Conservation (phyloP, 495 filamentous ascomycete species). For the Jackrogersella multiformis region DNA sequence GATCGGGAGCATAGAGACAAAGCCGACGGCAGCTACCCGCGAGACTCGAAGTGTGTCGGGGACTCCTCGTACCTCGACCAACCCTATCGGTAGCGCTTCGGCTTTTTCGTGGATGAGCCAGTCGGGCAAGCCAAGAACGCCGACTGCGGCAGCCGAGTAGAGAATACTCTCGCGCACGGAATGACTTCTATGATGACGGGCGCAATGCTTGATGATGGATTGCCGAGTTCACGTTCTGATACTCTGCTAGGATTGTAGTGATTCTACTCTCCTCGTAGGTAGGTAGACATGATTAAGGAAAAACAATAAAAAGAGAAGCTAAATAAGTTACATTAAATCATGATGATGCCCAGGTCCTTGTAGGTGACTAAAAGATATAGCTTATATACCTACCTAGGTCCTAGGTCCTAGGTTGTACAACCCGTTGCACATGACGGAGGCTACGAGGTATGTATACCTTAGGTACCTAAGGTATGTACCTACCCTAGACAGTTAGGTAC, state of each 20-base stretch:
- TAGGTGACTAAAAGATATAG: not conserved
- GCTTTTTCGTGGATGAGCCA: slow-evolving; percentile 90
- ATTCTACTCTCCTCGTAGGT: slow-evolving; percentile 30
- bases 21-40: slow-evolving; percentile 48
- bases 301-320: slow-evolving; percentile 27
- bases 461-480: too few relatives aligned
- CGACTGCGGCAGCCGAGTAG: slow-evolving; percentile 48
- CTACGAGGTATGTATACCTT: too few relatives aligned
- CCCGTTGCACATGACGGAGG: too few relatives aligned
- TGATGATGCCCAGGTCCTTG: not conserved
- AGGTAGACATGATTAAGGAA: slow-evolving; percentile 34
- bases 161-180: not conserved
- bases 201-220: slow-evolving; percentile 28
- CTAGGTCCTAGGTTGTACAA: too few relatives aligned
- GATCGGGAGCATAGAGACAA: slow-evolving; percentile 36
- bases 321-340: slow-evolving; percentile 19
- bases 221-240: slow-evolving; percentile 16
- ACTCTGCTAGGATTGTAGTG: slow-evolving; percentile 13
- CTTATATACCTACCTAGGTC: too few relatives aligned
- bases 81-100: slow-evolving; percentile 90
- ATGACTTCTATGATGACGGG: slow-evolving; percentile 16
- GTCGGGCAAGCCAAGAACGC: slow-evolving; percentile 50
- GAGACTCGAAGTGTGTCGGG: slow-evolving; percentile 51
- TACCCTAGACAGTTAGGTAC: too few relatives aligned
- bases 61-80: slow-evolving; percentile 61